These are phyloP conservation scores for Suillus alpinus DNA, from an alignment of 768 basidiomycete genomes.

Conservation along the genomic window DNA sequence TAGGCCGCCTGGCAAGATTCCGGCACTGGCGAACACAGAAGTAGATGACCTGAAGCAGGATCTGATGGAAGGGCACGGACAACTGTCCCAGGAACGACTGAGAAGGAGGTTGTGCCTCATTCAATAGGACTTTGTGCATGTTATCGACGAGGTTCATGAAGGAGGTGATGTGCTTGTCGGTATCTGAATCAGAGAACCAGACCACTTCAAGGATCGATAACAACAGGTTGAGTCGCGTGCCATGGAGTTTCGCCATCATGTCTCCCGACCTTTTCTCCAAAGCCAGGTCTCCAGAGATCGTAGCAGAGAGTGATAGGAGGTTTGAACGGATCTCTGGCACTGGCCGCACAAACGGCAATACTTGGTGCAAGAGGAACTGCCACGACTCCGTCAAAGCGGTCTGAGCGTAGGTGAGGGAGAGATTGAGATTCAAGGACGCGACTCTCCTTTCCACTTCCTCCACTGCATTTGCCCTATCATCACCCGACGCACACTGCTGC, in stretches of 20 bases:
- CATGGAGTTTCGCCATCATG: slow-evolving; percentile 82
- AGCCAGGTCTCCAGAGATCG: slow-evolving; percentile 65
- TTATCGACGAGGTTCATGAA: slow-evolving; percentile 63
- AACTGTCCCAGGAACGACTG: slow-evolving; percentile 67
- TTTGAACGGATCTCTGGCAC: slow-evolving; percentile 54
- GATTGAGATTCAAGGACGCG: slow-evolving; percentile 79
- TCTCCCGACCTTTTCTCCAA: slow-evolving; percentile 72
- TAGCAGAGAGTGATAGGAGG: slow-evolving; percentile 55
- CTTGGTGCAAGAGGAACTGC: slow-evolving; percentile 66
- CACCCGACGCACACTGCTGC: slow-evolving; percentile 33
- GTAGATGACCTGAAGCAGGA: slow-evolving; percentile 76
- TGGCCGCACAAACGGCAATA: slow-evolving; percentile 56
- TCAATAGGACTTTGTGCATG: slow-evolving; percentile 64
- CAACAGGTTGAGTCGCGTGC: slow-evolving; percentile 68
- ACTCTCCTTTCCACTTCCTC: slow-evolving; percentile 57
- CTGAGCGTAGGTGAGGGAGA: slow-evolving; percentile 82
- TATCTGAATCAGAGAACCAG: slow-evolving; percentile 66
- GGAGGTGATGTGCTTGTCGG: slow-evolving; percentile 49
- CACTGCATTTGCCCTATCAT: slow-evolving; percentile 41
- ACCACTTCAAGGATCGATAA: slow-evolving; percentile 76
- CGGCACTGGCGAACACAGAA: slow-evolving; percentile 69
- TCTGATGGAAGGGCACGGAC: slow-evolving; percentile 72
- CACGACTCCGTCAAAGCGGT: slow-evolving; percentile 73
- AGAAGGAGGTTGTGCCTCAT: slow-evolving; percentile 70
- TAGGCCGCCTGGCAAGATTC: slow-evolving; percentile 45